Evolutionary conservation across 495 filamentous ascomycete genomes (phyloP), one percentile per base, ranked within the genome.

Genomic region (Penicillium egyptiacum): DNA sequence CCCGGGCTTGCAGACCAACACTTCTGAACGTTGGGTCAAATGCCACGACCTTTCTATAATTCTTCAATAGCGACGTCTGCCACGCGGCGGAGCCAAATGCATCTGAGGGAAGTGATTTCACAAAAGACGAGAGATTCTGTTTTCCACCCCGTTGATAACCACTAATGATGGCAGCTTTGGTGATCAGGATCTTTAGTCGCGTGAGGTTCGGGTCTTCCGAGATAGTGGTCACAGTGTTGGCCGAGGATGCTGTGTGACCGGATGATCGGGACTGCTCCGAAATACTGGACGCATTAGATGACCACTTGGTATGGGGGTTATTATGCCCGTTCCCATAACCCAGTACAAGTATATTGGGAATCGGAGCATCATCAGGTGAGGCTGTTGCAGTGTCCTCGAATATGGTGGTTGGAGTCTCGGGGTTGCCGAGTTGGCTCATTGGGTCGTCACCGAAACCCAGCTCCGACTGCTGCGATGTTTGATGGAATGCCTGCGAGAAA

Each of bases 381-480:
- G 89, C 79, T 4, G 87, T 88, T 41, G 71, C 71, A 0, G 85
- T 88, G 65, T 96, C 92, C 68, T 96, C 92, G 67, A 96, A 96
- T 59, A 96, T 89, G 10, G 92, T 96, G 1, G 90, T 92, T 0
- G 92, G 92, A 0, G 92, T 96, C 73, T 96, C 92, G 10, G 91
- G 91, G 41, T 84, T 81, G 14, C 70, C 63, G 35, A 71, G 67
- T 30, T 75, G 72, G 22, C 59, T 67, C 16, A 70, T 58, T n/a
- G 57, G 53, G 8, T 74, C 72, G 43, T 74, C 71, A 22, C 58
- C 62, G 28, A 65, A 64, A 23, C 64, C 54, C n/a, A 68, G 42
- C 20, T 70, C 64, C 1, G 68, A 57, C 41, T 73, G 68, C 43
- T 72, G 69, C n/a, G 69, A 73, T 10, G 75, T 70, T 66, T 83